Evolutionary conservation across 2,329 filamentous ascomycete genomes (phyloP).

Genomic region (Aspergillus unguis): DNA sequence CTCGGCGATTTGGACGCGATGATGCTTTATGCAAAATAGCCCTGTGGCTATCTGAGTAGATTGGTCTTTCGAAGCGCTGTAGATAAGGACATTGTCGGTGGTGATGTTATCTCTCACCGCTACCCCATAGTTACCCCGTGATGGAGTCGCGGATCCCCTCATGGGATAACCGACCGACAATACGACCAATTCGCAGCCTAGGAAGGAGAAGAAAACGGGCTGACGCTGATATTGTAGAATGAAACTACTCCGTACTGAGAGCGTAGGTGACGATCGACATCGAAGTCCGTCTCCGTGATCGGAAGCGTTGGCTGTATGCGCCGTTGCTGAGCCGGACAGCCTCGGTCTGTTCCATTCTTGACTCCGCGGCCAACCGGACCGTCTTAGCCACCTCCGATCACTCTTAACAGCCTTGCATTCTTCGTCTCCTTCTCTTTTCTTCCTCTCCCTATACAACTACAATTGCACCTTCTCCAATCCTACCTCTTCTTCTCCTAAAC

Average conservation of each 20-base stretch:
- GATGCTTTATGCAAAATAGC: no score
- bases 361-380: constrained; percentile 16
- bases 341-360: constrained; percentile 5
- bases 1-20: background rate
- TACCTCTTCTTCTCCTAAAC: background rate
- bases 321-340: background rate
- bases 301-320: background rate
- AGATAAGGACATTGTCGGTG: background rate
- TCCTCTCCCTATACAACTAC: background rate
- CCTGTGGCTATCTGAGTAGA: background rate
- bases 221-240: background rate
- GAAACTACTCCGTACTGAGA: no score
- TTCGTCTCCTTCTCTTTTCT: background rate
- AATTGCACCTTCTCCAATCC: background rate
- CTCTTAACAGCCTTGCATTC: constrained; percentile 1
- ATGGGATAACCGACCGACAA: constrained; percentile 7
- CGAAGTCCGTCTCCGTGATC: background rate
- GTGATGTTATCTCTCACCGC: background rate
- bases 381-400: background rate
- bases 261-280: background rate
- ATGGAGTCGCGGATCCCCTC: constrained; percentile 6
- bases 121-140: constrained; percentile 3
- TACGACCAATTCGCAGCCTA: background rate
- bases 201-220: background rate
- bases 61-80: background rate